Evolutionary conservation across 306 rosid genomes (phyloP).

Genomic region (Quercus agrifolia): DNA sequence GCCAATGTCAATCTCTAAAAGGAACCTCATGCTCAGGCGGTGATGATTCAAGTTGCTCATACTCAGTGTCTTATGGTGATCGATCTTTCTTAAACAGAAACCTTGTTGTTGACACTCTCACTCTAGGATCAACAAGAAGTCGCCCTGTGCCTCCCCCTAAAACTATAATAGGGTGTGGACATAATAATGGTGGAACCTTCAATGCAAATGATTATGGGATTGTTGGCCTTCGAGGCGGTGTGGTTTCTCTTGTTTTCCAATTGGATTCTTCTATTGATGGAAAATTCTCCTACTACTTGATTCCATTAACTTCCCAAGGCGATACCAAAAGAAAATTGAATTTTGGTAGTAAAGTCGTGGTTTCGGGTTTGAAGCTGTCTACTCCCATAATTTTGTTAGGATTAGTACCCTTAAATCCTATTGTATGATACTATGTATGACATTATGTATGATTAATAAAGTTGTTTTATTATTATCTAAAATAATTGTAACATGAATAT

Average conservation of each 20-base stretch:
- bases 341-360: slow-evolving; percentile 28
- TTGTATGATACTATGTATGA: too few species aligned
- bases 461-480: too few species aligned
- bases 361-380: slow-evolving; percentile 22
- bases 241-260: slow-evolving; percentile 30
- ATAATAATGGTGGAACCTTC: slow-evolving; percentile 10
- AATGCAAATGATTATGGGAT: slow-evolving; percentile 9
- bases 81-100: slow-evolving; percentile 15
- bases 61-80: slow-evolving; percentile 24
- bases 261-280: slow-evolving; percentile 19
- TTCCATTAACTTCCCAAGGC: not conserved
- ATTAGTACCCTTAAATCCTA: too few species aligned
- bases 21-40: not conserved
- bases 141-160: slow-evolving; percentile 11
- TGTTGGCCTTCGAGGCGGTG: slow-evolving; percentile 49
- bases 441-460: too few species aligned
- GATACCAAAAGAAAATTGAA: not conserved
- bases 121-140: slow-evolving; percentile 26
- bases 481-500: too few species aligned
- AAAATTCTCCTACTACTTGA: slow-evolving; percentile 57
- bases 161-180: slow-evolving; percentile 44
- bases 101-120: slow-evolving; percentile 37
- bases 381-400: slow-evolving; percentile 21
- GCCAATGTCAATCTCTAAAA: not conserved
- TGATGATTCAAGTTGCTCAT: slow-evolving; percentile 4